Evolutionary conservation across 176 grass and related monocot genomes (phyloP).

Genomic region (sorghum (Sorghum bicolor)): Sorghum_bicolor_NCBIv3 NC_012879.2:60072501-60073000

Average conservation of each 20-base stretch:
- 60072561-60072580: not conserved
- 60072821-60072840: constrained; percentile 84
- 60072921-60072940: constrained; percentile 38
- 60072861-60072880: constrained; percentile 76
- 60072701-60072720: constrained; percentile 6
- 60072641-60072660: constrained; percentile 49
- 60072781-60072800: constrained; percentile 86
- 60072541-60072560: not conserved
- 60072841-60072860: constrained; percentile 88
- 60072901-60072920: constrained; percentile 59
- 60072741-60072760: constrained; percentile 36
- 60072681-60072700: not conserved
- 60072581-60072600: not conserved
- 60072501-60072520: not conserved
- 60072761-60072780: constrained; percentile 65
- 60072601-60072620: not conserved
- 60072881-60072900: constrained; percentile 75
- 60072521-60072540: not conserved
- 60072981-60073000: constrained; percentile 78
- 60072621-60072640: not conserved
- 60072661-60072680: constrained; percentile 72
- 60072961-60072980: constrained; percentile 77
- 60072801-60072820: constrained; percentile 91
- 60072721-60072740: not conserved
- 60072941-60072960: constrained; percentile 10